Evolutionary conservation across 352 stramenopile species (phyloP).

Genomic region (Globisporangium canariense): DNA sequence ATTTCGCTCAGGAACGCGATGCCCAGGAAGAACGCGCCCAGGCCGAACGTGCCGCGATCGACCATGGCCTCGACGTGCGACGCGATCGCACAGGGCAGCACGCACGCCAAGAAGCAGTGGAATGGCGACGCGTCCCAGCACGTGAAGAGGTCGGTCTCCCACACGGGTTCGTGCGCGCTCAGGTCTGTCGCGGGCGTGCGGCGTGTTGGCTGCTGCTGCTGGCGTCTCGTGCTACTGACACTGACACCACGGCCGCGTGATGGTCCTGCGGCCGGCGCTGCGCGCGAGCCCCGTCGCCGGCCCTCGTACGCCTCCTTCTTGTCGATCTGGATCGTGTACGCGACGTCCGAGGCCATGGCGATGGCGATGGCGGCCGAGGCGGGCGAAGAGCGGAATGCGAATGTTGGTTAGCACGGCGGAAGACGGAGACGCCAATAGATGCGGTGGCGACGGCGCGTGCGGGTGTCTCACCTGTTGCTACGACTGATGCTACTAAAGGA

Average conservation of each 20-base stretch:
- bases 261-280: not conserved
- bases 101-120: constrained; percentile 13
- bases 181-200: not conserved
- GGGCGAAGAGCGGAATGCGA: too few species aligned
- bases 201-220: too few species aligned
- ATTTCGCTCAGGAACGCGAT: constrained; percentile 12
- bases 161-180: constrained; percentile 3
- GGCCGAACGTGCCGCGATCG: constrained; percentile 6
- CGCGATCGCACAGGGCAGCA: constrained; percentile 14
- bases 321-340: constrained; percentile 15
- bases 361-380: too few species aligned
- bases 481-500: too few species aligned
- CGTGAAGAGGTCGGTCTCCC: constrained; percentile 15
- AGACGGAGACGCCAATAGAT: too few species aligned
- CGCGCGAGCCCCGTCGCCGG: constrained; percentile 6
- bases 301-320: constrained; percentile 12
- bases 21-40: constrained; percentile 12
- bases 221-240: too few species aligned
- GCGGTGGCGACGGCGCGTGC: too few species aligned
- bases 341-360: constrained; percentile 5
- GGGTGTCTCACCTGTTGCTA: too few species aligned
- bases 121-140: constrained; percentile 12
- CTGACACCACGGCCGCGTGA: not conserved
- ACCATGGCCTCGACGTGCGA: constrained; percentile 16
- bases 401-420: too few species aligned